Evolutionary conservation across 805 yeast species (phyloP).

Genomic region (Candida nemodendra): DNA sequence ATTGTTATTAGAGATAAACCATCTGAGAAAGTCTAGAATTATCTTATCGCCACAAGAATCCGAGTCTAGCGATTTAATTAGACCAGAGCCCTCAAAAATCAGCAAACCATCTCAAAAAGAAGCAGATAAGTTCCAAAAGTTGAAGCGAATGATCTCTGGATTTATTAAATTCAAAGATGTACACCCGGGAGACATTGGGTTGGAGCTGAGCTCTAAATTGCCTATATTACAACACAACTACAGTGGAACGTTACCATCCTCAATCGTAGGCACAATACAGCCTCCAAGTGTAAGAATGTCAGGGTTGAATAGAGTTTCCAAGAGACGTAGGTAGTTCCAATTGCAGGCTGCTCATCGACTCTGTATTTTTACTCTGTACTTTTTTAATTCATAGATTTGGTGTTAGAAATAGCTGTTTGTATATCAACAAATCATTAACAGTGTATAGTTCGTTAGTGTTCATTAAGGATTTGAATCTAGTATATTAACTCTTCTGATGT

Average conservation of each 20-base stretch:
- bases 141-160: slow-evolving; percentile 44
- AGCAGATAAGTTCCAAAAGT: slow-evolving; percentile 39
- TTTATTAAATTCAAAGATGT: slow-evolving; percentile 30
- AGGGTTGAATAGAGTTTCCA: slow-evolving; percentile 13
- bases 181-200: slow-evolving; percentile 33
- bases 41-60: slow-evolving; percentile 8
- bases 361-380: slow-evolving; percentile 2
- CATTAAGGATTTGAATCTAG: too few species aligned
- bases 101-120: slow-evolving; percentile 45
- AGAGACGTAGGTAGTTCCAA: slow-evolving; percentile 19
- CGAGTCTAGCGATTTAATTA: slow-evolving; percentile 12
- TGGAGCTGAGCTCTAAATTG: slow-evolving; percentile 40
- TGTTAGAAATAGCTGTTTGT: slow-evolving; percentile 1
- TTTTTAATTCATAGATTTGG: background rate
- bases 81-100: slow-evolving; percentile 20
- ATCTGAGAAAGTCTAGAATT: slow-evolving; percentile 46
- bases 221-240: slow-evolving; percentile 76
- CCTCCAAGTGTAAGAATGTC: slow-evolving; percentile 16
- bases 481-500: too few species aligned
- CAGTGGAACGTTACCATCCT: slow-evolving; percentile 75
- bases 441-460: background rate
- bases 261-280: slow-evolving; percentile 20
- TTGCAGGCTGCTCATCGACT: background rate
- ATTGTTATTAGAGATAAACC: slow-evolving; percentile 48
- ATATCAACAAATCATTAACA: too few species aligned